phyloP scores from a whole-genome alignment of 305 asterid genomes.

The Salvia sclarea region DNA sequence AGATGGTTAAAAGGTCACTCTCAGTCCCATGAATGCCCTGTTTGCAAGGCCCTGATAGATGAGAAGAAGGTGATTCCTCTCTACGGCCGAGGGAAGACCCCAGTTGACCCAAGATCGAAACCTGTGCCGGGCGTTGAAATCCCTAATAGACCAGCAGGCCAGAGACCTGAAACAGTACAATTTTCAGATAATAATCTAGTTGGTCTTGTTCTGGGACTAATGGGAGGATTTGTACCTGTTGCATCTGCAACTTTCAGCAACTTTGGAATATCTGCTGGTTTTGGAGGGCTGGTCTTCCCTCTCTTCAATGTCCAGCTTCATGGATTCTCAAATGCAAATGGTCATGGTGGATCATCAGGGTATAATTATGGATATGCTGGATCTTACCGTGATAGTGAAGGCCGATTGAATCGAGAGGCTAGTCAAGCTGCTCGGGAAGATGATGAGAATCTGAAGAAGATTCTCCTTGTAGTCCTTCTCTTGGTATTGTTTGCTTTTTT shows the following conservation, averaged over 20 bases:
- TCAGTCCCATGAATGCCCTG: slow-evolving; percentile 67
- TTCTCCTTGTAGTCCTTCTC: slow-evolving; percentile 42
- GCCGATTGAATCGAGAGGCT: slow-evolving; percentile 26
- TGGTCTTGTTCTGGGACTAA: slow-evolving; percentile 42
- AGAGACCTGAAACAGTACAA: slow-evolving; percentile 55
- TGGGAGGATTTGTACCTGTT: slow-evolving; percentile 65
- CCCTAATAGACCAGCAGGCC: slow-evolving; percentile 71
- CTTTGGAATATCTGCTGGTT: slow-evolving; percentile 61
- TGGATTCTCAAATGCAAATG: slow-evolving; percentile 35
- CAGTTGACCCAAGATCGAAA: slow-evolving; percentile 65
- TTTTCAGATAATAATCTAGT: slow-evolving; percentile 40
- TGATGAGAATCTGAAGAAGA: slow-evolving; percentile 54
- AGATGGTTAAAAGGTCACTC: slow-evolving; percentile 73
- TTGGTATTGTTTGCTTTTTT: slow-evolving; percentile 38
- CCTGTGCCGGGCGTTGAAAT: slow-evolving; percentile 68
- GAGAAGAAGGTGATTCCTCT: slow-evolving; percentile 70
- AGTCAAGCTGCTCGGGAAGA: slow-evolving; percentile 38
- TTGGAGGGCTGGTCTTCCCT: slow-evolving; percentile 61
- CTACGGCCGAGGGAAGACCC: slow-evolving; percentile 63
- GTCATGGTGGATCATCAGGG: slow-evolving; percentile 40
- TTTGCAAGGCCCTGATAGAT: slow-evolving; percentile 67
- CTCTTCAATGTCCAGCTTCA: slow-evolving; percentile 50
- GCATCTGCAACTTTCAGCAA: slow-evolving; percentile 53
- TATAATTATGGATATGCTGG: slow-evolving; percentile 38
- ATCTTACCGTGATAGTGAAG: slow-evolving; percentile 33